Conservation (phyloP, 331 rosid genomes). For the Malus hybrid region DNA sequence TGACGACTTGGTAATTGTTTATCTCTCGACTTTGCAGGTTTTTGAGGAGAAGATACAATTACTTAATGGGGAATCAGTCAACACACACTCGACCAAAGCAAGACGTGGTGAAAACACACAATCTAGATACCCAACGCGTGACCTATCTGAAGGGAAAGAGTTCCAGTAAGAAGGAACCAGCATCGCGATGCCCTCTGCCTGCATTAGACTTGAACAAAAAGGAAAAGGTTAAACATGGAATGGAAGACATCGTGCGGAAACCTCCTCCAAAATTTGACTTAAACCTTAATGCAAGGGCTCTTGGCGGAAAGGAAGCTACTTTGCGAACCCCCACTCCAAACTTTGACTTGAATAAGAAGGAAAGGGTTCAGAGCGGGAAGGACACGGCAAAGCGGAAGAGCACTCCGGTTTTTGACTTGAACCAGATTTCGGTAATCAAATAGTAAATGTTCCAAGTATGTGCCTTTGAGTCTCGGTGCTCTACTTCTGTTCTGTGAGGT, state of each 20-base stretch:
- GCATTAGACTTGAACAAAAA: slow-evolving; percentile 36
- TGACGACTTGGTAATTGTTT: neutral
- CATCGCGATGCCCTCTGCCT: slow-evolving; percentile 9
- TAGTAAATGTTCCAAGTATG: neutral
- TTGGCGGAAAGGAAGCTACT: slow-evolving; percentile 53
- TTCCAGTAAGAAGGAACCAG: slow-evolving; percentile 35
- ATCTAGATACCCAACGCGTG: slow-evolving; percentile 31
- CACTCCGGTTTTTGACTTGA: slow-evolving; percentile 74
- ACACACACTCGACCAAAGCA: slow-evolving; percentile 37
- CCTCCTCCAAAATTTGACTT: slow-evolving; percentile 43
- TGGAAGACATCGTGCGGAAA: slow-evolving; percentile 32
- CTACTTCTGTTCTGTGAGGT: slow-evolving; percentile 3
- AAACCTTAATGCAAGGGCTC: slow-evolving; percentile 49
- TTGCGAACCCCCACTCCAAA: slow-evolving; percentile 22
- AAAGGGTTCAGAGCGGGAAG: slow-evolving; percentile 12
- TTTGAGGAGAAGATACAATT: slow-evolving; percentile 55
- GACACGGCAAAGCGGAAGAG: slow-evolving; percentile 8
- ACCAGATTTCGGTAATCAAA: slow-evolving; percentile 84
- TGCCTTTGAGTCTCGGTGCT: slow-evolving; percentile 4
- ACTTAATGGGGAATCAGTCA: slow-evolving; percentile 43
- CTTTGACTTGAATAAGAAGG: slow-evolving; percentile 18
- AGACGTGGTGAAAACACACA: slow-evolving; percentile 21
- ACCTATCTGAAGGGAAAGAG: slow-evolving; percentile 40
- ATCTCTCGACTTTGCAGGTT: slow-evolving; percentile 40
- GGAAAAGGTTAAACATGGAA: slow-evolving; percentile 21